Percentiles rank a stretch among this genome's conserved stretches.
Conservation (phyloP, 192 early-diverging fungal species). For the Linnemannia schmuckeri region DNA sequence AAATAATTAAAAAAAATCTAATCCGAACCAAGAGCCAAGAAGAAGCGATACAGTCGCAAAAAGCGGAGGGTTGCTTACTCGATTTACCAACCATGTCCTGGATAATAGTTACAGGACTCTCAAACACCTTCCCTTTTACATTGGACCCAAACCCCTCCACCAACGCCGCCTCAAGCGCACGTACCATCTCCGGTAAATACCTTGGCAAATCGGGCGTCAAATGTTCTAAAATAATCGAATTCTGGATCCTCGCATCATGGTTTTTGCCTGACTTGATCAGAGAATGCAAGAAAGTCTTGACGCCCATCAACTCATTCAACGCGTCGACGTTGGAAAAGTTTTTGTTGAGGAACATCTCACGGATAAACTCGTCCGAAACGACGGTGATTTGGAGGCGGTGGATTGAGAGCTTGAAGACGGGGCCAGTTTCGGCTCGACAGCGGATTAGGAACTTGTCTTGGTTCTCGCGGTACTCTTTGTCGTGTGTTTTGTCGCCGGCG, state of each 20-base stretch:
- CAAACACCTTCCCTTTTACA: background rate
- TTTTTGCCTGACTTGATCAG: constrained; percentile 30
- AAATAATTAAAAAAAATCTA: background rate
- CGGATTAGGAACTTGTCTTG: constrained; percentile 7
- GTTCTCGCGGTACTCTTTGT: constrained; percentile 13
- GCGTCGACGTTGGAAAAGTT: constrained; percentile 27
- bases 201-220: constrained; percentile 40
- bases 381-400: constrained; percentile 21
- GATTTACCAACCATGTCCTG: background rate
- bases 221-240: constrained; percentile 38
- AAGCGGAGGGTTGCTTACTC: background rate
- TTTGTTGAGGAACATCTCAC: constrained; percentile 46
- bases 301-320: constrained; percentile 34
- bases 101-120: background rate
- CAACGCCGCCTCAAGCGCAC: constrained; percentile 27
- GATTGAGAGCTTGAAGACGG: constrained; percentile 31
- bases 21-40: background rate
- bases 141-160: constrained; percentile 3
- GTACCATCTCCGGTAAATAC: constrained; percentile 25
- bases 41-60: background rate
- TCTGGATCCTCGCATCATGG: constrained; percentile 10
- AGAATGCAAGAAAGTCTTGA: constrained; percentile 10
- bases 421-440: constrained; percentile 26
- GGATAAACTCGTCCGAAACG: constrained; percentile 35
- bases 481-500: constrained; percentile 9